Percentiles rank a stretch among this genome's conserved stretches.
phyloP scores from a whole-genome alignment of 1,139 yeast genomes.

The Hemisphaericaspora xylofermentans region DNA sequence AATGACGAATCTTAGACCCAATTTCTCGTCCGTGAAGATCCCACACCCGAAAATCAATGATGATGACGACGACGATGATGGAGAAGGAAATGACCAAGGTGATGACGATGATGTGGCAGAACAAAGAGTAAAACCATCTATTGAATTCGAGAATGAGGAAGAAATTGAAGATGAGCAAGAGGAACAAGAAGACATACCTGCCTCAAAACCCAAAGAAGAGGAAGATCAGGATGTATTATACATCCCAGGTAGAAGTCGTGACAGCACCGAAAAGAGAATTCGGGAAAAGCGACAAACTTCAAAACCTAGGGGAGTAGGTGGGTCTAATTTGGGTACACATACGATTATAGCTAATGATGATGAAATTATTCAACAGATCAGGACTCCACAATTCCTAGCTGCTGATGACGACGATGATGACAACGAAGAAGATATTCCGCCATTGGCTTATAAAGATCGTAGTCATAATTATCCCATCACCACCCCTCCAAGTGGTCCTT shows the following conservation, averaged over 20 bases:
- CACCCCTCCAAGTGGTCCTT: neutral
- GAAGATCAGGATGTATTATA: constrained; percentile 17
- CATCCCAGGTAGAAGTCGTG: neutral
- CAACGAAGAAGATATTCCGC: constrained; percentile 16
- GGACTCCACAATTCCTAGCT: constrained; percentile 36
- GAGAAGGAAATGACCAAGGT: constrained; percentile 25
- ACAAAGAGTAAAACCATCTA: constrained; percentile 12
- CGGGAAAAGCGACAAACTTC: constrained; percentile 1
- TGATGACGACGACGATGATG: constrained; percentile 43
- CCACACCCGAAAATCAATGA: constrained; percentile 73
- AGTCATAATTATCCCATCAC: constrained; percentile 10
- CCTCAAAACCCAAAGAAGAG: constrained; percentile 4
- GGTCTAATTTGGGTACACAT: constrained; percentile 22
- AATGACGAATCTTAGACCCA: constrained; percentile 52
- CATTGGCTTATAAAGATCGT: constrained; percentile 15
- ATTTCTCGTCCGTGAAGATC: constrained; percentile 74
- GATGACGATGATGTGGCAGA: constrained; percentile 14
- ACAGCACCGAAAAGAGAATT: constrained; percentile 1
- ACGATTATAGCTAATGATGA: constrained; percentile 41
- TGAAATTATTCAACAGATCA: constrained; percentile 37
- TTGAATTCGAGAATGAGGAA: constrained; percentile 11
- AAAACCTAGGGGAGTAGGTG: constrained; percentile 1
- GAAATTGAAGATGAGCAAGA: constrained; percentile 17
- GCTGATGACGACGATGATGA: constrained; percentile 27
- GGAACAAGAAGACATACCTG: constrained; percentile 14